Evolutionary conservation across 1,139 yeast genomes (phyloP), one percentile per base, ranked within the genome.

Genomic region (Geotrichum histeridarum): DNA sequence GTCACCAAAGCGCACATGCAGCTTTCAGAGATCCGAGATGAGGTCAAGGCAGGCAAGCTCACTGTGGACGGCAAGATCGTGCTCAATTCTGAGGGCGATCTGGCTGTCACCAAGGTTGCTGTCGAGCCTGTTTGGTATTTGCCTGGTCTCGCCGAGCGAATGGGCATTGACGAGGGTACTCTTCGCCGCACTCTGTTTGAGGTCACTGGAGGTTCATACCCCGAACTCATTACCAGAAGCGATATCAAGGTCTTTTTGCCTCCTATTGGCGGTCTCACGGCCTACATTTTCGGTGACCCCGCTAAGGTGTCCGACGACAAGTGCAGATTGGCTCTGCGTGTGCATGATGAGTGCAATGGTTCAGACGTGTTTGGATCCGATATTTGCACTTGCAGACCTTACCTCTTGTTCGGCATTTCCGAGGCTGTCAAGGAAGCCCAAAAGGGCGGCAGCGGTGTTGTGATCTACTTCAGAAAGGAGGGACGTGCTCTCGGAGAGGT

Each of bases 361-460:
- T 77, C 82, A n/a, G 85, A 81, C 63, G 86, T 81, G 43, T 81
- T 81, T 67, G 81, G 83, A 30, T 77, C 82, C 7, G 85, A 81
- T 62, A 80, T 81, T 51, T 81, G 86, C 66, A 81, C 85, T 1
- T 81, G 86, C 64, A 76, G 85, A 61, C 84, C 85, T 54, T 81
- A 81, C 63, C 71, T 81, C 64, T 72, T 79, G 54, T 81, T 79
- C 67, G 85, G 85, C 56, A 77, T 81, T 53, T 76, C 78, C 54
- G 85, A 81, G 65, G 83, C 84, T 41, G 84, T 80, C 51, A 80
- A 79, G 62, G 81, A 81, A 65, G 85, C 85, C 1, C 85, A 81
- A 68, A 68, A 71, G 44, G 84, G 85, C 30, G 86, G 85, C 49
- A 71, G 74, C 51, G 85, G 86, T 50, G 75, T 78, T 43, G 83